Evolutionary conservation across 2,329 filamentous ascomycete species (phyloP).

Genomic region (Penicillium nordicum): DNA sequence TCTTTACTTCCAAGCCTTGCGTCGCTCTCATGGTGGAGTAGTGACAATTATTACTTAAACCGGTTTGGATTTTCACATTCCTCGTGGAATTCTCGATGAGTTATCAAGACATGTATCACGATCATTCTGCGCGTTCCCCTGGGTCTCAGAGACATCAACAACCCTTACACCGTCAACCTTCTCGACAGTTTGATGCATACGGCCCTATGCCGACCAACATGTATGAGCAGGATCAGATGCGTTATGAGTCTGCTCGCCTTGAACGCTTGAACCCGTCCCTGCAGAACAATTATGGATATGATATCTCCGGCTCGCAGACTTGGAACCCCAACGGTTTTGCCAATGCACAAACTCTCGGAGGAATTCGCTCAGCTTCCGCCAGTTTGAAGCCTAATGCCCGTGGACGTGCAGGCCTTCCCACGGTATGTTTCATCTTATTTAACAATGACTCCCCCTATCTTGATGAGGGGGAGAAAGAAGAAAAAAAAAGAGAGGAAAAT

Average conservation of each 20-base stretch:
- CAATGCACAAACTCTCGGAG: slow-evolving; percentile 63
- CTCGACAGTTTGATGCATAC: slow-evolving; percentile 74
- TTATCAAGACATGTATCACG: slow-evolving; percentile 61
- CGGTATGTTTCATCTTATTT: slow-evolving; percentile 55
- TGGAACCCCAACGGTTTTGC: slow-evolving; percentile 77
- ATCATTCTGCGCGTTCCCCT: slow-evolving; percentile 66
- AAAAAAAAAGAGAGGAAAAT: background rate
- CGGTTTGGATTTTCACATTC: slow-evolving; percentile 33
- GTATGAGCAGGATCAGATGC: slow-evolving; percentile 65
- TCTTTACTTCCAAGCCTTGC: slow-evolving; percentile 1
- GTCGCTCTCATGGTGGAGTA: slow-evolving; percentile 35
- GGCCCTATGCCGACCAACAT: slow-evolving; percentile 64
- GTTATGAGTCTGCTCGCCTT: slow-evolving; percentile 53
- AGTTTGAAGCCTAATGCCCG: slow-evolving; percentile 56
- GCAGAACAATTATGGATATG: slow-evolving; percentile 63
- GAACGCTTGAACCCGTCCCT: slow-evolving; percentile 59
- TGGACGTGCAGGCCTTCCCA: slow-evolving; percentile 62
- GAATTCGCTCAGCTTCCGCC: slow-evolving; percentile 54
- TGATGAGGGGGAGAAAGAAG: background rate
- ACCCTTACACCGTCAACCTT: slow-evolving; percentile 66
- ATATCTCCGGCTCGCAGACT: slow-evolving; percentile 65
- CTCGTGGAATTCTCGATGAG: slow-evolving; percentile 32
- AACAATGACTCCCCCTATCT: background rate
- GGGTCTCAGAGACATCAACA: slow-evolving; percentile 66
- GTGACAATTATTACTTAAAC: slow-evolving; percentile 10